These are phyloP conservation scores for Xylaria bambusicola DNA, from an alignment of 495 filamentous ascomycete species.

Conservation along the genomic window DNA sequence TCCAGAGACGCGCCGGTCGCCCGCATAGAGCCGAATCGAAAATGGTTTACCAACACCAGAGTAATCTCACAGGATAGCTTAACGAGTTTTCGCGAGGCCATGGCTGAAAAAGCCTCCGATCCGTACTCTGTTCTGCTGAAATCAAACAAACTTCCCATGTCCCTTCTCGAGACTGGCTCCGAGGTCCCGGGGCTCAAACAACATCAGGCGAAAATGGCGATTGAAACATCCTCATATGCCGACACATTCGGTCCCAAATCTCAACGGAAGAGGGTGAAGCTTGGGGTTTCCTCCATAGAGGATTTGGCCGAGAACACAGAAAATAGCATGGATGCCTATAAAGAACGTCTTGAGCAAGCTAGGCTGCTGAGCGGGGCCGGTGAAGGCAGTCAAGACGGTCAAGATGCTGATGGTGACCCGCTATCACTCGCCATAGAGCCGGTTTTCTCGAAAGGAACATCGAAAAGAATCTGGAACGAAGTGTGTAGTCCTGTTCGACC, in stretches of 20 bases:
- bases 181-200: conserved; percentile 76
- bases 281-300: conserved; percentile 74
- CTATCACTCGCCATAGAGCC: conserved; percentile 76
- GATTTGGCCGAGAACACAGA: conserved; percentile 79
- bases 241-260: conserved; percentile 93
- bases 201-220: conserved; percentile 90
- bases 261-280: conserved; percentile 86
- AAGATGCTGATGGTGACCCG: conserved; percentile 48
- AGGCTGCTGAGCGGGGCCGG: conserved; percentile 69
- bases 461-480: conserved; percentile 96
- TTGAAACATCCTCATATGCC: conserved; percentile 82
- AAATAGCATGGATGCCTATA: conserved; percentile 75
- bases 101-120: conserved; percentile 84
- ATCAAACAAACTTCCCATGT: conserved; percentile 89
- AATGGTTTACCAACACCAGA: conserved; percentile 64
- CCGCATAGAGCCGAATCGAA: conserved; percentile 89
- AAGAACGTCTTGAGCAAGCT: conserved; percentile 74
- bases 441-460: conserved; percentile 92
- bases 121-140: conserved; percentile 92
- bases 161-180: conserved; percentile 66
- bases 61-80: conserved; percentile 62
- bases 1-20: conserved; percentile 71
- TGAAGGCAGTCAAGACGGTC: conserved; percentile 52
- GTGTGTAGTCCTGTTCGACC: conserved; percentile 40
- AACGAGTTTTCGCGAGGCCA: conserved; percentile 84